Conservation (phyloP, 2,329 filamentous ascomycete genomes). For the Phialophora macrospora region DNA sequence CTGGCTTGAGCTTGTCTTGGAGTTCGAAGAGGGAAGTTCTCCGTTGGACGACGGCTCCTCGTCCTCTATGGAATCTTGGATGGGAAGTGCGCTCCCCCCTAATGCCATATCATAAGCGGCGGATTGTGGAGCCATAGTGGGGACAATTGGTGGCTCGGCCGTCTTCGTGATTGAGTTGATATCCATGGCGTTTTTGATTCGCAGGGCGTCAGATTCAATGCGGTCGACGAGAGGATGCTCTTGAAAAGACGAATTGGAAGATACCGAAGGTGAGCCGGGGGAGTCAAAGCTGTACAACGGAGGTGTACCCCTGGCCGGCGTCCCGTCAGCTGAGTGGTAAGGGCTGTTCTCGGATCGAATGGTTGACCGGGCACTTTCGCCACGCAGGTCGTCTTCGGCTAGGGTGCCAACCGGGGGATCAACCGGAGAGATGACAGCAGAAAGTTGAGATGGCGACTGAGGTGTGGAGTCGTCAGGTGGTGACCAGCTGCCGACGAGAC, state of each 20-base stretch:
- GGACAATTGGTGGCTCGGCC: neutral
- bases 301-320: neutral
- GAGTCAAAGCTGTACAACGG: neutral
- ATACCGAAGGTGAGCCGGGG: neutral
- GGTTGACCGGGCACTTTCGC: neutral
- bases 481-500: neutral
- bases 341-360: neutral
- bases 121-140: neutral
- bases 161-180: neutral
- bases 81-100: constrained; percentile 32
- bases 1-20: constrained; percentile 39
- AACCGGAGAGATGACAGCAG: neutral
- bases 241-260: neutral
- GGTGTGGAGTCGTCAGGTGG: neutral
- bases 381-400: neutral
- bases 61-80: constrained; percentile 39
- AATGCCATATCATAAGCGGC: constrained; percentile 21
- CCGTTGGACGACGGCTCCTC: constrained; percentile 31
- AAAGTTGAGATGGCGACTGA: neutral
- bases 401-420: neutral
- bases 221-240: neutral
- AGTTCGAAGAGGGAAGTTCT: constrained; percentile 31
- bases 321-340: constrained; percentile 1
- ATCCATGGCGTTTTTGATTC: constrained; percentile 4
- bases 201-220: neutral